These are phyloP conservation scores for Populus alba DNA, from an alignment of 345 rosid species.

Conservation along the genomic window DNA sequence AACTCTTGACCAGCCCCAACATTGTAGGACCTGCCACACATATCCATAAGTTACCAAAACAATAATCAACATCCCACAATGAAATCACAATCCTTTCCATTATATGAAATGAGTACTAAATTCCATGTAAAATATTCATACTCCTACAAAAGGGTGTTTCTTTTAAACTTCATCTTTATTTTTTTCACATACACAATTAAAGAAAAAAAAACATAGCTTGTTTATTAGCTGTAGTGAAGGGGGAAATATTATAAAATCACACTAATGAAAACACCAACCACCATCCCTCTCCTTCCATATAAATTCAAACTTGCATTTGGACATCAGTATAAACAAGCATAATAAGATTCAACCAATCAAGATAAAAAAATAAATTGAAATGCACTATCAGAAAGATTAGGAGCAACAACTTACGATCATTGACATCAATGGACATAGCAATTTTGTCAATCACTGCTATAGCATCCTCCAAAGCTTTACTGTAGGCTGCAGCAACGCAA, in stretches of 20 bases:
- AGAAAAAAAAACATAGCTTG: background rate
- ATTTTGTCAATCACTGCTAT: slow-evolving; percentile 85
- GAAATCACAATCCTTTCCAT: background rate
- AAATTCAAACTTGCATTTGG: background rate
- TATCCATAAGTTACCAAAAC: background rate
- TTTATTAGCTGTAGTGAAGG: too few relatives aligned
- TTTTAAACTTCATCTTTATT: background rate
- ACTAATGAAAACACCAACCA: background rate
- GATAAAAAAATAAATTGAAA: background rate
- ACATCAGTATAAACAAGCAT: background rate
- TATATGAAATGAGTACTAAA: background rate
- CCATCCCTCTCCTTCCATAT: background rate
- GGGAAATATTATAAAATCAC: background rate
- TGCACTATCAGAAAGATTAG: background rate
- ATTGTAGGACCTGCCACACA: slow-evolving; percentile 51
- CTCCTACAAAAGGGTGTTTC: background rate
- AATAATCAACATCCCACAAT: background rate
- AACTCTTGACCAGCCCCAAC: slow-evolving; percentile 83
- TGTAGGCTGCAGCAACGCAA: slow-evolving; percentile 63
- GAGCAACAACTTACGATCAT: slow-evolving; percentile 63
- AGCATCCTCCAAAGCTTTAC: slow-evolving; percentile 92
- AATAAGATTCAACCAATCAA: background rate
- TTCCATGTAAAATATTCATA: background rate
- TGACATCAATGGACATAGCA: slow-evolving; percentile 75
- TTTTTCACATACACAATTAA: too few relatives aligned